Evolutionary conservation across 106 monocot genomes (phyloP).

Genomic region (Platanthera zijinensis): DNA sequence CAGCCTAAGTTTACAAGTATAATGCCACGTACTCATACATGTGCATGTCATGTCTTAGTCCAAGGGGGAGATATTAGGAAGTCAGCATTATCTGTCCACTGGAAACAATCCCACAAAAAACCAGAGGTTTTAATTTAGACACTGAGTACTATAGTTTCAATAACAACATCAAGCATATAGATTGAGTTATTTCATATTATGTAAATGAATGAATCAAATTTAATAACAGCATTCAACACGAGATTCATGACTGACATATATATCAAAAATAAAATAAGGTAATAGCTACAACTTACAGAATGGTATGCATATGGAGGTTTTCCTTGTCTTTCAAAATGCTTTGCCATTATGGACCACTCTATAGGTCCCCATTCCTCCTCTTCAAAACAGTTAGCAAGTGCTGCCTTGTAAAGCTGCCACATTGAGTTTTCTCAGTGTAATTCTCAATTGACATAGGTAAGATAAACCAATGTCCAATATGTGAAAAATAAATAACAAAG

Average conservation of each 20-base stretch:
- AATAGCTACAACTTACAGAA: conserved; percentile 44
- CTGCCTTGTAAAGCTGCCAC: conserved; percentile 88
- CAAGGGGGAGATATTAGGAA: too few relatives aligned
- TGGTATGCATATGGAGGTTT: conserved; percentile 94
- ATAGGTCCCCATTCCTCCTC: conserved; percentile 92
- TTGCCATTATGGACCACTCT: conserved; percentile 90
- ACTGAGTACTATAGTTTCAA: not conserved
- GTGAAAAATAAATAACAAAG: too few relatives aligned
- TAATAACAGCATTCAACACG: not conserved
- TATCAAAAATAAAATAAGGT: not conserved
- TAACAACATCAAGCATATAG: not conserved
- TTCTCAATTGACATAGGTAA: not conserved
- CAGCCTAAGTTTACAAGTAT: too few relatives aligned
- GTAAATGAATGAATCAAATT: too few relatives aligned
- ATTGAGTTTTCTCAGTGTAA: conserved; percentile 1
- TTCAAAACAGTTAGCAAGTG: conserved; percentile 86
- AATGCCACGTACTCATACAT: too few relatives aligned
- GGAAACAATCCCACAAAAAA: not conserved
- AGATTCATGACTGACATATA: not conserved
- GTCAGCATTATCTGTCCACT: not conserved
- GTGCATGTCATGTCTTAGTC: too few relatives aligned
- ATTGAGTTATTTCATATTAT: too few relatives aligned
- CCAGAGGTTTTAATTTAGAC: not conserved
- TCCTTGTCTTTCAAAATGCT: conserved; percentile 95
- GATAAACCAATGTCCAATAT: not conserved